Percentiles rank a stretch among this genome's conserved stretches.
phyloP scores from a whole-genome alignment of 2,329 filamentous ascomycete genomes.

The Akanthomyces uredinophilus region DNA sequence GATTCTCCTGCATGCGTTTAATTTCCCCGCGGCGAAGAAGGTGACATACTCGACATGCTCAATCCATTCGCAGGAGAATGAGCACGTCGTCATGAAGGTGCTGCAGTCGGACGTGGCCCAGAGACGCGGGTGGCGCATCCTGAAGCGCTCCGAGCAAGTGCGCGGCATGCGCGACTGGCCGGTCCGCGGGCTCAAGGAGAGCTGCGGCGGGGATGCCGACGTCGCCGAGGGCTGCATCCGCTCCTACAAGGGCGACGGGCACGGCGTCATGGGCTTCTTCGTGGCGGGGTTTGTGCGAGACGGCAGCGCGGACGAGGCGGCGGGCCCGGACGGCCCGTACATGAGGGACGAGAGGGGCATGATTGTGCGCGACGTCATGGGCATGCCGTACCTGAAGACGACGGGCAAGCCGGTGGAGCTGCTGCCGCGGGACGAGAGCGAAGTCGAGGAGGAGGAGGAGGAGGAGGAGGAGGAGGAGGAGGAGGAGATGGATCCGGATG shows the following conservation, averaged over 20 bases:
- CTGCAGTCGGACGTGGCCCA: constrained; percentile 63
- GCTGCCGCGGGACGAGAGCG: constrained; percentile 24
- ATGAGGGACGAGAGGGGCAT: constrained; percentile 51
- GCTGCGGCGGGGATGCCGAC: constrained; percentile 43
- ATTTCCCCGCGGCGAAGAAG: constrained; percentile 67
- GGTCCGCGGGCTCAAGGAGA: constrained; percentile 53
- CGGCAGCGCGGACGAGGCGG: constrained; percentile 17
- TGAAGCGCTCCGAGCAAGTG: constrained; percentile 68
- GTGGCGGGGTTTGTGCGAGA: constrained; percentile 70
- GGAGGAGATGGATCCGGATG: constrained; percentile 29
- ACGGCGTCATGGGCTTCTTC: constrained; percentile 93
- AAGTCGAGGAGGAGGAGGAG: constrained; percentile 28
- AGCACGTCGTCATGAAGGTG: constrained; percentile 71
- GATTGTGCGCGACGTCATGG: constrained; percentile 39
- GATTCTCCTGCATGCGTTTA: constrained; percentile 77
- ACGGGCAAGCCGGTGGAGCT: constrained; percentile 29
- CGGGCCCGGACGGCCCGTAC: constrained; percentile 41
- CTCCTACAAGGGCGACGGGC: constrained; percentile 72
- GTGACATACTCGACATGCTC: constrained; percentile 96
- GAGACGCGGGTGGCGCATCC: constrained; percentile 69
- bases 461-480: constrained; percentile 18
- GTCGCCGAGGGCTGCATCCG: constrained; percentile 73
- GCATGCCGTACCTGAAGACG: constrained; percentile 33
- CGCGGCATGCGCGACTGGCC: constrained; percentile 71
- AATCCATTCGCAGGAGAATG: constrained; percentile 81